Conservation (phyloP, 2,329 filamentous ascomycete species). For the Alternaria triticimaculans region DNA sequence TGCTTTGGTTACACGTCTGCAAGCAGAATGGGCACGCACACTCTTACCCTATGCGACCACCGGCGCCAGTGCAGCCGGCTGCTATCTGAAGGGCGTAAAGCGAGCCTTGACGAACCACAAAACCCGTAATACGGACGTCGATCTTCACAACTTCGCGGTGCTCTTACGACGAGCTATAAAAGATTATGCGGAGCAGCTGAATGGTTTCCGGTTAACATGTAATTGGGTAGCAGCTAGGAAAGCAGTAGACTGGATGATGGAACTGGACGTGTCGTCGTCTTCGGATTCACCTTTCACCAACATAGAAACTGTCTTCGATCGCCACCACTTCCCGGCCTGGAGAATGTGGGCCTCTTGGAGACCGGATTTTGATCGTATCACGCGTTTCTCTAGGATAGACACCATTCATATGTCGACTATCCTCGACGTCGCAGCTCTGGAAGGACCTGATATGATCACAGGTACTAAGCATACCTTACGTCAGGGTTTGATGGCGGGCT, state of each 20-base stretch:
- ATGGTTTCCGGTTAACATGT: constrained; percentile 32
- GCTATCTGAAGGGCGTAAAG: constrained; percentile 33
- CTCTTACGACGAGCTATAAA: constrained; percentile 27
- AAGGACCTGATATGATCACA: constrained; percentile 40
- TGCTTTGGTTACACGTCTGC: constrained; percentile 30
- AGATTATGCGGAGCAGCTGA: constrained; percentile 32
- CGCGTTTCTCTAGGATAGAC: constrained; percentile 18
- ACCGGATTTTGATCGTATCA: constrained; percentile 28
- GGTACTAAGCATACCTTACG: constrained; percentile 22
- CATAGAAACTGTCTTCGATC: constrained; percentile 34
- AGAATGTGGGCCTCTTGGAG: constrained; percentile 40
- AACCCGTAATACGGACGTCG: constrained; percentile 20
- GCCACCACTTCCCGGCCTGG: constrained; percentile 33
- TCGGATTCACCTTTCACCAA: constrained; percentile 13
- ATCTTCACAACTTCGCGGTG: constrained; percentile 30
- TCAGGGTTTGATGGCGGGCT: constrained; percentile 33
- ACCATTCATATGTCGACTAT: constrained; percentile 21
- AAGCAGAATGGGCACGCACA: constrained; percentile 35
- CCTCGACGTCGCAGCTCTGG: constrained; percentile 33
- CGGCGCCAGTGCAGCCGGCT: constrained; percentile 30
- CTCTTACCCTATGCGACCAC: constrained; percentile 34
- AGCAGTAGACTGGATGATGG: constrained; percentile 32
- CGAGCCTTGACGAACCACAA: constrained; percentile 17
- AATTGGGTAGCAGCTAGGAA: constrained; percentile 32
- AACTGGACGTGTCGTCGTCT: constrained; percentile 12